Evolutionary conservation across 2,329 filamentous ascomycete genomes (phyloP), one percentile per base, ranked within the genome.

Genomic region (Hymenoscyphus albidus): DNA sequence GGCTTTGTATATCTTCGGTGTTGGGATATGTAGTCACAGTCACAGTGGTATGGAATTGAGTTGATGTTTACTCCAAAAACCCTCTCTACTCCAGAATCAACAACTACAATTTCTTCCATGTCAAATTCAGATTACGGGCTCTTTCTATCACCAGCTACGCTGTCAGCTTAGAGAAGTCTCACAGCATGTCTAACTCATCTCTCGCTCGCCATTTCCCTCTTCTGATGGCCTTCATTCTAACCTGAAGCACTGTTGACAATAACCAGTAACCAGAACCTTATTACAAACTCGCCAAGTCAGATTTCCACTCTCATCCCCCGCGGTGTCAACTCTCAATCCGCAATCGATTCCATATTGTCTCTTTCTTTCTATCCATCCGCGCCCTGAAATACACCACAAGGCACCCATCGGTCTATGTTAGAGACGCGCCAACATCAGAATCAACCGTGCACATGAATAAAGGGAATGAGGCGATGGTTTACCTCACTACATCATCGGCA

Each of bases 401-500:
- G 67, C 63, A 39, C 35, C 62, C 58, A 9, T 31, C 62, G 4
- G 44, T 67, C 56, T 86, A 86, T 71, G 78, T 84, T 32, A 82
- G 83, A 61, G 80, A 87, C 68, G 78, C 84, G 69, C 75, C 78
- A 39, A 68, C 67, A 5, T 81, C 82, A 2, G 66, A 76, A 22
- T 74, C 84, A 67, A 83, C 80, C 0, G 82, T 86, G 14, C 76
- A 80, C 2, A 69, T 70, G 55, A 84, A 83, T 69, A 83, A 83
- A 69, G 82, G 82, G 39, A 78, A 78, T 63, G 82, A 84, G 74
- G 79, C 81, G 40, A 84, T 84, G 81, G 80, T 80, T 27, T 83
- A 83, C 70, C 75, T 84, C 14, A 83, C 78, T 81, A 73, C 27
- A 74, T 72, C 70, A 82, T 87, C 70, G 84, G 87, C 72, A 80